phyloP scores from a whole-genome alignment of 768 basidiomycete genomes.

The Termitomyces sp. region DNA sequence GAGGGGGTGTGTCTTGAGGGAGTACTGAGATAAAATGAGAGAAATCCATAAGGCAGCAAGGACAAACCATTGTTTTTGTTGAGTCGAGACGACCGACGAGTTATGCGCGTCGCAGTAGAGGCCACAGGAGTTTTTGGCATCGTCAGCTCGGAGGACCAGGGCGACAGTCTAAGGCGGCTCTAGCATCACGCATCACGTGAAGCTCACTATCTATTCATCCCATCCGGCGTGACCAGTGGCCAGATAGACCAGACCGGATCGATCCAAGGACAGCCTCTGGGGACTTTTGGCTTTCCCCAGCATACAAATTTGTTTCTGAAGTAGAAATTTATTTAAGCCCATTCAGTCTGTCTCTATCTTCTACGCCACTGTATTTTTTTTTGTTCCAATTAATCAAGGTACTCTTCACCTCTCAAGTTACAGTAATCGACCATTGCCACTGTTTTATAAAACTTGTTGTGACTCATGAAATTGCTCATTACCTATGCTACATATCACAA shows the following conservation, averaged over 20 bases:
- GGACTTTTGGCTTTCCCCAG: not conserved
- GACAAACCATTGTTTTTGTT: slow-evolving; percentile 14
- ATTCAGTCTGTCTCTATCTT: not conserved
- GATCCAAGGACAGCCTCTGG: not conserved
- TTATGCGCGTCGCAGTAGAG: slow-evolving; percentile 3
- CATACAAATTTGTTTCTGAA: not conserved
- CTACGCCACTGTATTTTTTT: not conserved
- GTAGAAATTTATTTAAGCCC: slow-evolving; percentile 7
- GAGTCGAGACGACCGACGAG: slow-evolving; percentile 26
- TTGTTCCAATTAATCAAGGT: not conserved
- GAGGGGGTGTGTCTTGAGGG: slow-evolving; percentile 1
- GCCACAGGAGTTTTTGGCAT: slow-evolving; percentile 16
- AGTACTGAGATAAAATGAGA: not conserved
- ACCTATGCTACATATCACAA: not conserved
- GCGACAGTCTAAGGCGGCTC: not conserved
- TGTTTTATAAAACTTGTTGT: not conserved
- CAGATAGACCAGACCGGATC: not conserved
- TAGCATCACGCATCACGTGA: slow-evolving; percentile 6
- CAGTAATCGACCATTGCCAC: not conserved
- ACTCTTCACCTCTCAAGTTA: not conserved
- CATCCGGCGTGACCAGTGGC: no score
- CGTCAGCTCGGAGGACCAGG: not conserved
- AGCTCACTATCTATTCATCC: not conserved
- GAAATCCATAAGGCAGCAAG: not conserved
- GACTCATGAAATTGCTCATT: not conserved